Percentiles rank a stretch among this genome's conserved stretches.
phyloP scores from a whole-genome alignment of 2,329 filamentous ascomycete genomes.

The Pezicula neosporulosa region DNA sequence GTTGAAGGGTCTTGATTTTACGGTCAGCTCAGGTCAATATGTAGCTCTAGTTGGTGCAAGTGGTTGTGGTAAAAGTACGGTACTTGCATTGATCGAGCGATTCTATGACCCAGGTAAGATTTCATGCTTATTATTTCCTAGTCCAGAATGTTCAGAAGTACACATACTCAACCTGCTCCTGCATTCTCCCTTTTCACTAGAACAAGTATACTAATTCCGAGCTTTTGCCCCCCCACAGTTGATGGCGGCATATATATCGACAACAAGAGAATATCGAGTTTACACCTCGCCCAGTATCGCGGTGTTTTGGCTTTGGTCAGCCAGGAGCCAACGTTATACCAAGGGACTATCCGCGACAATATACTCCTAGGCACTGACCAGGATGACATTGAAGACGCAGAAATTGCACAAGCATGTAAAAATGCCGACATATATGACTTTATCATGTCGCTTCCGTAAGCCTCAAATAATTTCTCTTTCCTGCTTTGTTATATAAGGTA shows the following conservation, averaged over 20 bases:
- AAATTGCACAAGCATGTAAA: conserved; percentile 39
- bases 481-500: conserved; percentile 34
- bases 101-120: conserved; percentile 75
- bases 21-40: conserved; percentile 74
- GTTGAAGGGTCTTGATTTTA: conserved; percentile 75
- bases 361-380: conserved; percentile 56
- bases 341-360: conserved; percentile 63
- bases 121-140: conserved; percentile 40
- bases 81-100: conserved; percentile 83
- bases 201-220: neutral
- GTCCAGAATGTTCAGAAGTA: conserved; percentile 56
- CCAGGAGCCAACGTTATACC: conserved; percentile 70
- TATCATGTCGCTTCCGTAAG: conserved; percentile 45
- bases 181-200: conserved; percentile 29
- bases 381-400: conserved; percentile 36
- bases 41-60: conserved; percentile 90
- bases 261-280: conserved; percentile 69
- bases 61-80: conserved; percentile 92
- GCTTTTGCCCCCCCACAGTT: conserved; percentile 29
- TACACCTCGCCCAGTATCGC: conserved; percentile 80
- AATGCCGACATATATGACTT: conserved; percentile 49
- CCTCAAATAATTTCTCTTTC: conserved; percentile 43
- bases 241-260: conserved; percentile 78
- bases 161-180: conserved; percentile 50
- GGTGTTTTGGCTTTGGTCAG: conserved; percentile 63